Evolutionary conservation across 305 asterid species (phyloP), one percentile per base, ranked within the genome.

Genomic region (Andrographis paniculata): DNA sequence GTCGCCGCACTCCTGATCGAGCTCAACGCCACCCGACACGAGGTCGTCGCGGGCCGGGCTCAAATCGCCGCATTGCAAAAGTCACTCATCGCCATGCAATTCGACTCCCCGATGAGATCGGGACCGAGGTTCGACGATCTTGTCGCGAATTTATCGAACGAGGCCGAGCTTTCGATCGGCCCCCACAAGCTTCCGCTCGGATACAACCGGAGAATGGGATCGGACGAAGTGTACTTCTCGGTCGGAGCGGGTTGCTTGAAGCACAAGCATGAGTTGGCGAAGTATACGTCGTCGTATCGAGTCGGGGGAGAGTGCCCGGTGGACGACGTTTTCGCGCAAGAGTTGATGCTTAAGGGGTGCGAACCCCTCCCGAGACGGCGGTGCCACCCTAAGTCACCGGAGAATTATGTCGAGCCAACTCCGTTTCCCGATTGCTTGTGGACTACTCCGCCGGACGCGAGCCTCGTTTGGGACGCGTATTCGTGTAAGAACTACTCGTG

Each of bases 151-250:
- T 10, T 73, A 6, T 24, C 61, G 0, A 16, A 50, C 9, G 89
- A 79, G 61, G 69, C 72, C 17, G 63, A 60, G 42, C 70, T 64
- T 20, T 63, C 74, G 13, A 22, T 76, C 6, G 77, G 79, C 13
- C 69, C 75, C n/a, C 78, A 76, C 61, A 53, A 60, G 56, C 82
- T 76, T 48, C 84, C 89, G 0, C 44, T 79, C 0, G 84, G 84
- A n/a, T 58, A 33, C 37, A 53, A 45, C 2, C 71, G 73, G 0
- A 45, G 57, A 19, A 41, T 60, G 38, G 84, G 79, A 1, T 42
- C 64, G 0, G 65, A 70, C 27, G 55, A 63, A 56, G 35, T 79
- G 21, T 70, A 65, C 58, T 50, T 70, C 1, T 70, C 84, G 0
- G 58, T 75, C 1, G 84, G 84, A 13, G 74, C 70, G 2, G 72